Evolutionary conservation across 2,329 filamentous ascomycete species (phyloP).

Genomic region (Aspergillus bombycis): DNA sequence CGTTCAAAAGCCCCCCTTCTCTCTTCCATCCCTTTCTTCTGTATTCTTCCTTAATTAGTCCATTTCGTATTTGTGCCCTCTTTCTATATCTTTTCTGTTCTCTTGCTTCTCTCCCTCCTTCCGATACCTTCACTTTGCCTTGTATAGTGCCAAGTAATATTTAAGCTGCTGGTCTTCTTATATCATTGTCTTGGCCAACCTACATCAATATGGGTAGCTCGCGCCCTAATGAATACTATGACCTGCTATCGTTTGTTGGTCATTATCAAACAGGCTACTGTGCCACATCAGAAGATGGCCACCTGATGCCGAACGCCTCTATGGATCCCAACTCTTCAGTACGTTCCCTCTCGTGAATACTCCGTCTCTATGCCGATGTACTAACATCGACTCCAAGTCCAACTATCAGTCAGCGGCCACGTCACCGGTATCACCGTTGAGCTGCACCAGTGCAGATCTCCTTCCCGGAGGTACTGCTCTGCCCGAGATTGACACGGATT

Average conservation of each 20-base stretch:
- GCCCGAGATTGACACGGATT: background rate
- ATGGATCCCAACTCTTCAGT: background rate
- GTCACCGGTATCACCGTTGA: slow-evolving; percentile 5
- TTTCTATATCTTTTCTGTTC: background rate
- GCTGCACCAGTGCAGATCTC: slow-evolving; percentile 4
- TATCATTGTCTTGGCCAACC: background rate
- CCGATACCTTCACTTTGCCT: background rate
- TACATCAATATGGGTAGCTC: background rate
- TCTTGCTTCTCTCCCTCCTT: background rate
- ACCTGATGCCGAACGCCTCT: background rate
- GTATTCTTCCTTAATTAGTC: background rate
- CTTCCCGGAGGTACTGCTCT: background rate
- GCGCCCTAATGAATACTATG: background rate
- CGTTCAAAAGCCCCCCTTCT: background rate
- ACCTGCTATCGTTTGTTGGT: background rate
- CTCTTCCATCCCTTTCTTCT: background rate
- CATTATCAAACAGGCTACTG: background rate
- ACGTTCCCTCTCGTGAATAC: background rate
- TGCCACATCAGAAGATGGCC: background rate
- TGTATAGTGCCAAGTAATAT: background rate
- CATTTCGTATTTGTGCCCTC: background rate
- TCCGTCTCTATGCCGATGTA: background rate
- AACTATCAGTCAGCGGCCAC: background rate
- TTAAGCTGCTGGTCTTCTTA: background rate
- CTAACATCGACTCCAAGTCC: slow-evolving; percentile 4